A percentile compares a stretch with the other conserved stretches of the same genome.
These are phyloP conservation scores for Hymenoscyphus albidus DNA, from an alignment of 2,329 filamentous ascomycete genomes.

Conservation along the genomic window DNA sequence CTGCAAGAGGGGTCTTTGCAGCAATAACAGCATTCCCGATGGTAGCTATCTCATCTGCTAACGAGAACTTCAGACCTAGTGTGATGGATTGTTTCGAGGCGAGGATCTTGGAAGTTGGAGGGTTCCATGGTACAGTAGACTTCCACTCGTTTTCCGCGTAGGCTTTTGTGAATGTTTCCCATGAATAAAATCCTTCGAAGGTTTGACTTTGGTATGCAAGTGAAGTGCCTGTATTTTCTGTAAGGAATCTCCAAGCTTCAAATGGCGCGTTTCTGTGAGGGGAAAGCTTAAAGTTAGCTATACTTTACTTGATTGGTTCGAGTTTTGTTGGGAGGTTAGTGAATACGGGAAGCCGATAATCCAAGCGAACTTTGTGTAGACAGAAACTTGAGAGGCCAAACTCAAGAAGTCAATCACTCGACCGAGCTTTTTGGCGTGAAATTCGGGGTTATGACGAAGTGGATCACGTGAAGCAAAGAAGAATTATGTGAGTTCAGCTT, in stretches of 20 bases:
- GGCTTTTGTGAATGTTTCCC: slow-evolving; percentile 51
- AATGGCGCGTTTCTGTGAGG: slow-evolving; percentile 34
- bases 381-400: too few species aligned
- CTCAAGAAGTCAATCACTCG: too few species aligned
- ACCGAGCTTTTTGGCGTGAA: too few species aligned
- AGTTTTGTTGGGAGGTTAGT: too few species aligned
- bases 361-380: too few species aligned
- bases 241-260: slow-evolving; percentile 53
- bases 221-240: slow-evolving; percentile 41
- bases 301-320: too few species aligned
- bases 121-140: slow-evolving; percentile 50
- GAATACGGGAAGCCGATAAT: too few species aligned
- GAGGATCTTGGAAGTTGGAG: slow-evolving; percentile 45
- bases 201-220: slow-evolving; percentile 49
- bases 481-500: too few species aligned
- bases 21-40: slow-evolving; percentile 45
- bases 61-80: slow-evolving; percentile 49
- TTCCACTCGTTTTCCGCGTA: slow-evolving; percentile 56
- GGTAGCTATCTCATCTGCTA: slow-evolving; percentile 43
- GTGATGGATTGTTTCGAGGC: slow-evolving; percentile 43
- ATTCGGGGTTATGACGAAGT: too few species aligned
- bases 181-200: slow-evolving; percentile 59
- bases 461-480: too few species aligned
- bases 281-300: too few species aligned
- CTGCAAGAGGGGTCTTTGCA: slow-evolving; percentile 45